Evolutionary conservation across 257 asterid species (phyloP).

Genomic region (Fraxinus cuspidata): DNA sequence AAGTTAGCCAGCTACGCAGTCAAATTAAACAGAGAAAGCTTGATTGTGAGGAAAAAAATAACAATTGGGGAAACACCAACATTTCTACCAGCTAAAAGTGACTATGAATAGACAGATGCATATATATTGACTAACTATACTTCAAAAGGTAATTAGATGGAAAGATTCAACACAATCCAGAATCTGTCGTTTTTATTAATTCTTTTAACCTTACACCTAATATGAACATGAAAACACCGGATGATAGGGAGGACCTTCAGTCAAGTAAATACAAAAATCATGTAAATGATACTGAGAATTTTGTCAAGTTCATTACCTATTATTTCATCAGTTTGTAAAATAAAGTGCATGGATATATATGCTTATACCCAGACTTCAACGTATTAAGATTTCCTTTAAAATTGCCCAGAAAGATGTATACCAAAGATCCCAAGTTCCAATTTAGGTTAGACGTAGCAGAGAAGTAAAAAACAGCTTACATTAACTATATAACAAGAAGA

Average conservation of each 20-base stretch:
- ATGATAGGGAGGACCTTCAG: neutral
- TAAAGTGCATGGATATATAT: neutral
- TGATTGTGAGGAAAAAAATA: conserved; percentile 5
- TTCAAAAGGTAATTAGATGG: neutral
- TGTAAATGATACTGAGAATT: neutral
- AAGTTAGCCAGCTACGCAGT: conserved; percentile 21
- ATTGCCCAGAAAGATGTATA: neutral
- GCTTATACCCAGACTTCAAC: neutral
- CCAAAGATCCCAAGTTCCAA: neutral
- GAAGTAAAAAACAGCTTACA: neutral
- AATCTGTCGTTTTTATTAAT: neutral
- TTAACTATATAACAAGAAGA: neutral
- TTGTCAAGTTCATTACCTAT: neutral
- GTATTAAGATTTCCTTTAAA: neutral
- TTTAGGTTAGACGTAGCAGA: neutral
- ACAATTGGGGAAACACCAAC: conserved; percentile 10
- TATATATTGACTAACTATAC: neutral
- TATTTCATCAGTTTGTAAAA: neutral
- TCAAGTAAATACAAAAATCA: neutral
- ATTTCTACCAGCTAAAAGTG: conserved; percentile 7
- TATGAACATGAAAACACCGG: neutral
- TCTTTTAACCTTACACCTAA: neutral
- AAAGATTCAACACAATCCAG: neutral
- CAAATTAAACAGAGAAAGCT: neutral
- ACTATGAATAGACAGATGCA: neutral